Conservation (phyloP, 306 rosid species). For the Medicago arabica region DNA sequence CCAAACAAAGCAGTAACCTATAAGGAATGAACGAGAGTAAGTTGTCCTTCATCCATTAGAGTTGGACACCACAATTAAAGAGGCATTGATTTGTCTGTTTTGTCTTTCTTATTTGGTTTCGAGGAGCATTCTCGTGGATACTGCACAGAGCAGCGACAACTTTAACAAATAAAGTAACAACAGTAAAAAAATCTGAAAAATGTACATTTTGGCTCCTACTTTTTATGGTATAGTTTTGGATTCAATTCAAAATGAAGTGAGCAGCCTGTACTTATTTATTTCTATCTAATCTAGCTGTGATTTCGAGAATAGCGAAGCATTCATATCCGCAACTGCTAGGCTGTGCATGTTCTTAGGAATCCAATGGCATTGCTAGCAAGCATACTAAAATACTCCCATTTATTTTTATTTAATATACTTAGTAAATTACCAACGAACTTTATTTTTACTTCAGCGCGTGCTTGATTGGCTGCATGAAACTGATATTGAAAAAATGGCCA, state of each 20-base stretch:
- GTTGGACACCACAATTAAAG: constrained; percentile 5
- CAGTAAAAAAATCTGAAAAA: constrained; percentile 12
- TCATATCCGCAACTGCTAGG: constrained; percentile 31
- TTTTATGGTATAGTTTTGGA: constrained; percentile 24
- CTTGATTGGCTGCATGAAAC: constrained; percentile 23
- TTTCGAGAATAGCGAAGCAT: constrained; percentile 47
- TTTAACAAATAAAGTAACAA: constrained; percentile 34
- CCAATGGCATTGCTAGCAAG: constrained; percentile 35
- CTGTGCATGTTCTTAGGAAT: constrained; percentile 39
- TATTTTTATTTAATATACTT: background rate
- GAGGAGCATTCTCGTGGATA: constrained; percentile 39
- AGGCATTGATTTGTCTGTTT: constrained; percentile 4
- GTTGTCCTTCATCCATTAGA: background rate
- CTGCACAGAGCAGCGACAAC: constrained; percentile 32
- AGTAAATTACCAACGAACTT: no score
- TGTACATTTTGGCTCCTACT: constrained; percentile 36
- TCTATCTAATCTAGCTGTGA: constrained; percentile 24
- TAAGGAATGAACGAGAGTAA: background rate
- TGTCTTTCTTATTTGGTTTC: constrained; percentile 33
- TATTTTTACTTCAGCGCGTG: background rate
- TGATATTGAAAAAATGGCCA: constrained; percentile 7
- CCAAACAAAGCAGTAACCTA: background rate
- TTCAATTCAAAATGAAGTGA: constrained; percentile 41
- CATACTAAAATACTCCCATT: background rate
- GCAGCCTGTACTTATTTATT: background rate